These are phyloP conservation scores for Hanseniaspora uvarum DNA, from an alignment of 1,139 yeast species.

Conservation along the genomic window DNA sequence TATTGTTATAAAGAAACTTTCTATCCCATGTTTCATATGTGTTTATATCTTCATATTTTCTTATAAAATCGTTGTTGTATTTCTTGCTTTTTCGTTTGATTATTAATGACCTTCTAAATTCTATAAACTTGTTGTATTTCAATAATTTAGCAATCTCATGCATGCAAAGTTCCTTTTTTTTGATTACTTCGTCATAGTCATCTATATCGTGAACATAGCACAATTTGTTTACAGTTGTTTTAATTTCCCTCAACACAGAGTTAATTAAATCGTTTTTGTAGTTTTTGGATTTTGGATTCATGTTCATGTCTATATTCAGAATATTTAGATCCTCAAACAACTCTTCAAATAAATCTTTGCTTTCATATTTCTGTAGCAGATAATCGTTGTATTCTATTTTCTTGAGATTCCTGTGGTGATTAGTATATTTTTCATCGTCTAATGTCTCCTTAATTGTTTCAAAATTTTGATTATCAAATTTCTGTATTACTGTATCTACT, in stretches of 20 bases:
- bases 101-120: conserved; percentile 5
- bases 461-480: neutral
- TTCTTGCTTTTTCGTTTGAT: neutral
- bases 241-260: neutral
- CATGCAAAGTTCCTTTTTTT: neutral
- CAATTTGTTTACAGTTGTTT: neutral
- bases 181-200: neutral
- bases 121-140: neutral
- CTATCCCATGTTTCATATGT: neutral
- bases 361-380: neutral
- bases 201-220: neutral
- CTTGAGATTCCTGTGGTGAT: conserved; percentile 5
- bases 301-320: neutral
- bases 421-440: neutral
- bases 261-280: neutral
- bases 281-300: neutral
- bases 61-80: neutral
- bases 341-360: conserved; percentile 6
- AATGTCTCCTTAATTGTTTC: neutral
- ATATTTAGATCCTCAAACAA: neutral
- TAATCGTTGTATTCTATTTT: conserved; percentile 8
- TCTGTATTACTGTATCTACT: neutral
- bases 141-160: neutral
- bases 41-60: neutral
- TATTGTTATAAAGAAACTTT: neutral